Evolutionary conservation across 257 asterid genomes (phyloP).

Genomic region (Primulina tabacum): DNA sequence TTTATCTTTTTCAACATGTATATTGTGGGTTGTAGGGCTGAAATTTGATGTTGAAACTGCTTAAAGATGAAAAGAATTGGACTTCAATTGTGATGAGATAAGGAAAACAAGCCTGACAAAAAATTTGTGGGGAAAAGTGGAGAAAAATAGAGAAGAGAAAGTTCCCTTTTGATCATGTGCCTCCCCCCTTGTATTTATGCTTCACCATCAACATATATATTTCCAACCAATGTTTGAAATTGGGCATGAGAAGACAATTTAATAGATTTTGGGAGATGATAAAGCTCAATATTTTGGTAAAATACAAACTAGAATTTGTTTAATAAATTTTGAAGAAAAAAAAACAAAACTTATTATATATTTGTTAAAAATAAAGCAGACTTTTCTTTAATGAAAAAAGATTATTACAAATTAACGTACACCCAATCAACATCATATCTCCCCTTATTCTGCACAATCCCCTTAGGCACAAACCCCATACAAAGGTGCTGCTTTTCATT

Average conservation of each 20-base stretch:
- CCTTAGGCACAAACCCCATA: slow-evolving; percentile 11
- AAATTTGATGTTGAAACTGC: background rate
- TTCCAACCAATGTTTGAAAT: background rate
- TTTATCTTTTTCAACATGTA: background rate
- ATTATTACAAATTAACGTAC: no score
- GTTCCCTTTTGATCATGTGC: slow-evolving; percentile 46
- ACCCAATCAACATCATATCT: slow-evolving; percentile 30
- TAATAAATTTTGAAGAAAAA: no score
- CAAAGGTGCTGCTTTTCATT: slow-evolving; percentile 18
- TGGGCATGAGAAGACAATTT: background rate
- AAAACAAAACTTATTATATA: no score
- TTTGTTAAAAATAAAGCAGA: no score
- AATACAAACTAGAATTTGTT: no score
- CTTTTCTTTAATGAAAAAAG: no score
- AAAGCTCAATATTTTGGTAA: background rate
- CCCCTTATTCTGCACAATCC: slow-evolving; percentile 30
- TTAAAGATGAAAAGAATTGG: background rate
- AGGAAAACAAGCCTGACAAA: background rate
- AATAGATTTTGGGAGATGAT: background rate
- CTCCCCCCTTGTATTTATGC: background rate
- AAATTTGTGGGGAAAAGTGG: background rate
- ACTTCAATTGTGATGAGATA: background rate
- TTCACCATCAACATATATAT: background rate
- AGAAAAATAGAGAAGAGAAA: background rate
- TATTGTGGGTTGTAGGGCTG: background rate